These are phyloP conservation scores for Gossypium trilobum DNA, from an alignment of 441 rosid species.

Conservation along the genomic window DNA sequence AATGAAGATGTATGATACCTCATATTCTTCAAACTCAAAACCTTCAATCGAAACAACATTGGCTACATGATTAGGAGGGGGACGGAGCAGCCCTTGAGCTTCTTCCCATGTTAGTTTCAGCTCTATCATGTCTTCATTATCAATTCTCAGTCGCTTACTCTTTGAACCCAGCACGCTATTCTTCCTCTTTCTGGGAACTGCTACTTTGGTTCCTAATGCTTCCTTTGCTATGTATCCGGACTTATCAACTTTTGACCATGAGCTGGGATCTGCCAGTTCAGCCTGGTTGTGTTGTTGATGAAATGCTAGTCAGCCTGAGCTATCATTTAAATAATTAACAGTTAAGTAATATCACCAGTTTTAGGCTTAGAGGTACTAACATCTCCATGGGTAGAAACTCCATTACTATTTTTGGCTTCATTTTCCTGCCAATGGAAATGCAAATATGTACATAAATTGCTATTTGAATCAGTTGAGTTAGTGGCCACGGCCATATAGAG, in stretches of 20 bases:
- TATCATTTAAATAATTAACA: conserved; percentile 14
- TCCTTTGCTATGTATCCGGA: conserved; percentile 70
- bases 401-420: conserved; percentile 39
- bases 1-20: conserved; percentile 38
- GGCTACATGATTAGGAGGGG: conserved; percentile 64
- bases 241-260: conserved; percentile 63
- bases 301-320: conserved; percentile 19
- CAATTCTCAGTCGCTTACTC: conserved; percentile 73
- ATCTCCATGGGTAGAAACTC: conserved; percentile 39
- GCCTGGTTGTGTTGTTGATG: conserved; percentile 32
- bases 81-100: conserved; percentile 83
- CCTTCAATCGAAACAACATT: conserved; percentile 69
- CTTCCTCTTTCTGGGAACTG: conserved; percentile 59
- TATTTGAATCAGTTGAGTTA: not conserved
- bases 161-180: conserved; percentile 59
- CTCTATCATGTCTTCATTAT: conserved; percentile 67
- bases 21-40: conserved; percentile 86
- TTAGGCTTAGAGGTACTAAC: conserved; percentile 36
- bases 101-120: conserved; percentile 89
- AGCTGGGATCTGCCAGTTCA: conserved; percentile 53
- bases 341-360: conserved; percentile 21
- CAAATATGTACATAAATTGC: conserved; percentile 11
- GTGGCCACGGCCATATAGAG: not conserved
- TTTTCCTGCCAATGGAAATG: conserved; percentile 43
- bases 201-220: conserved; percentile 47